These are phyloP conservation scores for Adansonia rubrostipa DNA, from an alignment of 441 rosid genomes.

Conservation along the genomic window DNA sequence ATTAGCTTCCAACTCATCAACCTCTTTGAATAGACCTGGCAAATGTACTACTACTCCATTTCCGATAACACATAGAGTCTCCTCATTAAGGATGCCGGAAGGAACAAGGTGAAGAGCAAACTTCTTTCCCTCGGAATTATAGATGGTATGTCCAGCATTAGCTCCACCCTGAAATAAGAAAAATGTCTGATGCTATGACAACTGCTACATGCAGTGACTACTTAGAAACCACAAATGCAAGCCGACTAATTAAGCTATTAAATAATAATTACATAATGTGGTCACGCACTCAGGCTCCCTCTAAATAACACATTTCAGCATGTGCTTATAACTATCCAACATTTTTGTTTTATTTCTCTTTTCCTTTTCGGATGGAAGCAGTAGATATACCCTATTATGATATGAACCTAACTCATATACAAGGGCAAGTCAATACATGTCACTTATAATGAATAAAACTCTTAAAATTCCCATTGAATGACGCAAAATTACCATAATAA, in stretches of 20 bases:
- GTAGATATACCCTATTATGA: background rate
- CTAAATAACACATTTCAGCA: background rate
- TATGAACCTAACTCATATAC: background rate
- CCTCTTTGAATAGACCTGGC: conserved; percentile 82
- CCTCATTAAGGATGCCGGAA: conserved; percentile 87
- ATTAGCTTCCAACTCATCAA: conserved; percentile 79
- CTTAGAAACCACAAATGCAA: background rate
- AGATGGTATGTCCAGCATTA: conserved; percentile 98
- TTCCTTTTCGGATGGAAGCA: background rate
- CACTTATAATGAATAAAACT: background rate
- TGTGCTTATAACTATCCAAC: background rate
- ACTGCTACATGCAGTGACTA: background rate
- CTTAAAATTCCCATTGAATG: background rate
- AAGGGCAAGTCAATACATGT: background rate
- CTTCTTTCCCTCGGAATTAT: conserved; percentile 87
- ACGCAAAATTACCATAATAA: background rate
- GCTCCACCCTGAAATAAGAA: conserved; percentile 82
- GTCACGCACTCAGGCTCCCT: background rate
- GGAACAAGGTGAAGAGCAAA: conserved; percentile 98
- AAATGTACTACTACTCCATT: conserved; percentile 94
- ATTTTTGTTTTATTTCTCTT: background rate
- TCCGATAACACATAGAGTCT: conserved; percentile 85
- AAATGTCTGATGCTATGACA: background rate
- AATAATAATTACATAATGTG: background rate
- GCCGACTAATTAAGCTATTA: background rate